Evolutionary conservation across 768 basidiomycete genomes (phyloP).

Genomic region (Boletus vinaceobasis): DNA sequence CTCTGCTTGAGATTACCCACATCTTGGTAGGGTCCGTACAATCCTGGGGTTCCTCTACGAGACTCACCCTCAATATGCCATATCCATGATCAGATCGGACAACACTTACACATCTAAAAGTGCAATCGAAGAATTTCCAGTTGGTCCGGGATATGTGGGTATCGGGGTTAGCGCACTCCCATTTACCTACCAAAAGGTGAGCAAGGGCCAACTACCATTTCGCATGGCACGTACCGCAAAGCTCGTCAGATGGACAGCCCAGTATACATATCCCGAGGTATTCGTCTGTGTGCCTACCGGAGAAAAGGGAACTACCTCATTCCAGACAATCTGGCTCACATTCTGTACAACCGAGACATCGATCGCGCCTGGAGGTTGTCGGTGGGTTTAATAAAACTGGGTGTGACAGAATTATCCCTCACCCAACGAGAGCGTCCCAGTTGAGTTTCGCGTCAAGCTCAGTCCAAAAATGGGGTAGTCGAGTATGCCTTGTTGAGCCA

Average conservation of each 20-base stretch:
- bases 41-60: conserved; percentile 61
- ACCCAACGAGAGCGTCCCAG: conserved; percentile 68
- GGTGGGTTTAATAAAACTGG: not conserved
- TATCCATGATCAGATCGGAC: not conserved
- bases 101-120: conserved; percentile 67
- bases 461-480: conserved; percentile 79
- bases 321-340: conserved; percentile 62
- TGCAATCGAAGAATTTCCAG: conserved; percentile 57
- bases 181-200: conserved; percentile 46
- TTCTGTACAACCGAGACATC: conserved; percentile 67
- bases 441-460: conserved; percentile 54
- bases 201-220: not conserved
- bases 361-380: conserved; percentile 58
- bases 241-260: conserved; percentile 60
- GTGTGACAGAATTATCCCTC: not conserved
- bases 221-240: conserved; percentile 43
- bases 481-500: conserved; percentile 61
- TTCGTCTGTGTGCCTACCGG: conserved; percentile 58
- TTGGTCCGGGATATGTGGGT: conserved; percentile 61
- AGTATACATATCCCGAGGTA: conserved; percentile 69
- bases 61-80: conserved; percentile 1
- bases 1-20: conserved; percentile 36
- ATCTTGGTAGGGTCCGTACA: conserved; percentile 78
- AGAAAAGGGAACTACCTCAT: conserved; percentile 68
- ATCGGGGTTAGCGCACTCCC: conserved; percentile 47